Percentiles rank a stretch among this genome's conserved stretches.
Conservation (phyloP, 495 filamentous ascomycete species). For the Daldinia loculata region DNA sequence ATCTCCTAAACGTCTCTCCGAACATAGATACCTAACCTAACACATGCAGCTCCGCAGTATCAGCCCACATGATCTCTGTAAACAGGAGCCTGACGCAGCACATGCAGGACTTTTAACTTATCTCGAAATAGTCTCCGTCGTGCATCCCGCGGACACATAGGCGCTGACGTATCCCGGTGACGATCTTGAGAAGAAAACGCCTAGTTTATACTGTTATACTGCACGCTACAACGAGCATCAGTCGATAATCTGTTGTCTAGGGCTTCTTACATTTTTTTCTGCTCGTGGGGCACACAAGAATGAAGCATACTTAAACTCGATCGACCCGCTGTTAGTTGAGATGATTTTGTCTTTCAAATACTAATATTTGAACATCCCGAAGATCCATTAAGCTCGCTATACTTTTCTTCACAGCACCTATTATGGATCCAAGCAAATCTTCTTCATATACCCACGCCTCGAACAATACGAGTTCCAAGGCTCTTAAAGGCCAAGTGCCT, state of each 20-base stretch:
- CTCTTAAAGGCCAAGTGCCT: conserved; percentile 5
- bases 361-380: background rate
- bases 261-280: background rate
- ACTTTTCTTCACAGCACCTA: background rate
- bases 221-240: background rate
- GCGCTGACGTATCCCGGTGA: conserved; percentile 33
- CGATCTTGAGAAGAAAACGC: conserved; percentile 22
- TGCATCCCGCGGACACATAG: conserved; percentile 17
- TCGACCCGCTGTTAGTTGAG: background rate
- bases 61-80: conserved; percentile 27
- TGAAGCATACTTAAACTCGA: background rate
- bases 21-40: background rate
- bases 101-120: conserved; percentile 22
- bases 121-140: conserved; percentile 7
- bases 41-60: conserved; percentile 2
- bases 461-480: background rate
- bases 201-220: background rate
- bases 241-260: background rate
- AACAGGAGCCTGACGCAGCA: conserved; percentile 19
- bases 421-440: conserved; percentile 36
- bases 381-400: background rate
- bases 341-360: background rate
- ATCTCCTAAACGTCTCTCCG: background rate
- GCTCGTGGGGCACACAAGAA: background rate
- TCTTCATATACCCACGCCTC: conserved; percentile 8